These are phyloP conservation scores for Medakamo hakoo DNA, from an alignment of 139 green algal genomes.

Conservation along the genomic window DNA sequence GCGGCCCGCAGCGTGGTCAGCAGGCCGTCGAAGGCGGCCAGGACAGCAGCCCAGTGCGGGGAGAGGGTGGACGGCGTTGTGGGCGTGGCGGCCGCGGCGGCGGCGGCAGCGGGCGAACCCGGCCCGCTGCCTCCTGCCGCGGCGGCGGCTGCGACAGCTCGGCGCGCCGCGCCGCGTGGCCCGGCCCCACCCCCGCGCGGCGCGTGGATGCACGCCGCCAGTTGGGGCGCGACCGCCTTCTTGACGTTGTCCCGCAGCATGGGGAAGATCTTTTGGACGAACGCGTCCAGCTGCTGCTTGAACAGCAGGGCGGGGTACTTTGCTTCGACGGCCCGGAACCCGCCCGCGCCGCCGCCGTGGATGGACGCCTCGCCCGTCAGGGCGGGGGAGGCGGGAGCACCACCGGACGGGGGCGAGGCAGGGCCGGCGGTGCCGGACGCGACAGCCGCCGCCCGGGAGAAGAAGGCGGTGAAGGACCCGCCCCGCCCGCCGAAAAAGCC, in stretches of 20 bases:
- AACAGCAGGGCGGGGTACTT: constrained; percentile 99
- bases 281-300: constrained; percentile 97
- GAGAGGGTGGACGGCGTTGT: constrained; percentile 12
- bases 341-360: constrained; percentile 58
- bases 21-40: constrained; percentile 64
- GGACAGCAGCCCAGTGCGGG: constrained; percentile 74
- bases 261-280: constrained; percentile 96
- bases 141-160: neutral
- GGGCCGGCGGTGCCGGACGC: neutral
- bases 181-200: constrained; percentile 19
- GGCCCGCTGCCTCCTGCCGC: neutral
- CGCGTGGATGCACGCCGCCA: constrained; percentile 73
- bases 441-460: constrained; percentile 15
- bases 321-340: constrained; percentile 73
- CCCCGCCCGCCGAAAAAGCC: constrained; percentile 26
- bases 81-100: constrained; percentile 1
- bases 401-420: constrained; percentile 5
- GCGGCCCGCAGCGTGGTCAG: constrained; percentile 62
- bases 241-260: constrained; percentile 97
- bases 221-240: constrained; percentile 76
- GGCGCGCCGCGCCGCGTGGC: constrained; percentile 5
- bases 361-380: constrained; percentile 59
- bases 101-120: neutral
- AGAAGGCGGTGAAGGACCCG: constrained; percentile 32
- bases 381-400: constrained; percentile 9